These are phyloP conservation scores for Neurospora sp. DNA, from an alignment of 495 filamentous ascomycete genomes.

Conservation along the genomic window DNA sequence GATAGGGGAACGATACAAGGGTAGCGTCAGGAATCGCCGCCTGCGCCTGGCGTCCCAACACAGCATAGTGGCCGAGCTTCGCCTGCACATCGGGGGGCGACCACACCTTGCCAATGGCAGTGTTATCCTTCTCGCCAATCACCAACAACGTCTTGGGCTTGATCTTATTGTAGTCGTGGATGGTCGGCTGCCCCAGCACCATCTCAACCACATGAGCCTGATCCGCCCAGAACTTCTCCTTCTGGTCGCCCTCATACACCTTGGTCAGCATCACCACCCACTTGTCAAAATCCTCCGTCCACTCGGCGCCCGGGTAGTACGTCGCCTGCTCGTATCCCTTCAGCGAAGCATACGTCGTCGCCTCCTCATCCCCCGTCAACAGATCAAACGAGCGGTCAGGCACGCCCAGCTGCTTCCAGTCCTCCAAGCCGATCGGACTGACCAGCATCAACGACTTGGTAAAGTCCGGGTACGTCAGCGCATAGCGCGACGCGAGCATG, in stretches of 20 bases:
- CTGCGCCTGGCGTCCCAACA: slow-evolving; percentile 30
- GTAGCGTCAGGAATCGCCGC: slow-evolving; percentile 28
- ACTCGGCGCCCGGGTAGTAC: slow-evolving; percentile 29
- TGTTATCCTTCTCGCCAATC: slow-evolving; percentile 32
- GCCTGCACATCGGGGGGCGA: slow-evolving; percentile 30
- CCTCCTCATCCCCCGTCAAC: slow-evolving; percentile 16
- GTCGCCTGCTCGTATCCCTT: slow-evolving; percentile 32
- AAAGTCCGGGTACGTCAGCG: slow-evolving; percentile 31
- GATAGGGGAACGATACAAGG: slow-evolving; percentile 27
- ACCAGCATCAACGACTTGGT: slow-evolving; percentile 22
- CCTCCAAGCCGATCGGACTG: slow-evolving; percentile 34
- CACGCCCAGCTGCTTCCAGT: slow-evolving; percentile 34
- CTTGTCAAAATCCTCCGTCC: slow-evolving; percentile 28
- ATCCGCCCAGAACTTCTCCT: slow-evolving; percentile 19
- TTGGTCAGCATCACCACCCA: slow-evolving; percentile 39
- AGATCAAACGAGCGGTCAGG: slow-evolving; percentile 27
- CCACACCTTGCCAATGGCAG: slow-evolving; percentile 37
- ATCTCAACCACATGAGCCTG: slow-evolving; percentile 32
- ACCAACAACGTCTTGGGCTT: slow-evolving; percentile 26
- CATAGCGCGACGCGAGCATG: slow-evolving; percentile 33
- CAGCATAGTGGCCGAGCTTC: slow-evolving; percentile 29
- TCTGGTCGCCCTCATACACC: slow-evolving; percentile 29
- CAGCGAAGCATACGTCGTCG: slow-evolving; percentile 27
- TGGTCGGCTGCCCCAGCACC: slow-evolving; percentile 32
- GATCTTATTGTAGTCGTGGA: slow-evolving; percentile 31